Base-by-base conservation (phyloP, 257 asterid genomes). In the Ophiorrhiza pumila region DNA sequence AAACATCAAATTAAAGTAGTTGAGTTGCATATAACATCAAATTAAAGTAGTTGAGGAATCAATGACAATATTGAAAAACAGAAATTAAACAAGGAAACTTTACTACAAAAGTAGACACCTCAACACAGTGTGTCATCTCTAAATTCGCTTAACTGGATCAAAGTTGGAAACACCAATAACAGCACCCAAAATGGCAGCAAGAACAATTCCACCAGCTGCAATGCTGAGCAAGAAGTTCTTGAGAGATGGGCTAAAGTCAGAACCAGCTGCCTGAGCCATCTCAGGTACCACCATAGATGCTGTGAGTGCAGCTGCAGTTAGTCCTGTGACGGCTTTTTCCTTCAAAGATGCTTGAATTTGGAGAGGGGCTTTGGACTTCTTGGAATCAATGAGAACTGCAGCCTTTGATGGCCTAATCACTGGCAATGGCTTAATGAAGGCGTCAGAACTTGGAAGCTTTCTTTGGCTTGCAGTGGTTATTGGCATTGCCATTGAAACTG, bases 171-270 rank as follows among this genome's bases (percentile, higher is more conserved):
- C 91, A 23, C 81, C 91, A 63, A 86, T 32, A 34, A 83, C 81
- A 29, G 85, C 92, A 14, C 79, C 85, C 27, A 66, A 66, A 63
- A 85, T 68, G 71, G 65, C 88, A 14, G 23, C 76, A 43, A 81
- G 75, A 46, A 87, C 91, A 76, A 79, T 76, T 4, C 83, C 86
- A 35, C 89, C 91, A 32, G 91, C 77, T 22, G 39, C 78, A 41
- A 84, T 84, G 83, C 91, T 87, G 39, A 85, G 83, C 82, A 85
- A 77, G 79, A 87, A 87, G 79, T 87, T 87, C 86, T 82, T 82
- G 66, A 84, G 83, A 20, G 91, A 87, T 15, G 87, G 91, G 42
- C 77, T 68, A 60, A 80, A 2, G 72, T 76, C 74, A 12, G 78
- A 41, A 1, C 68, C 75, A 20, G 86, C 90, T n/a, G 89, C 92